Percentiles rank a stretch among this genome's conserved stretches.
These are phyloP conservation scores for Euphorbia corollata DNA, from an alignment of 441 rosid genomes.

Conservation along the genomic window DNA sequence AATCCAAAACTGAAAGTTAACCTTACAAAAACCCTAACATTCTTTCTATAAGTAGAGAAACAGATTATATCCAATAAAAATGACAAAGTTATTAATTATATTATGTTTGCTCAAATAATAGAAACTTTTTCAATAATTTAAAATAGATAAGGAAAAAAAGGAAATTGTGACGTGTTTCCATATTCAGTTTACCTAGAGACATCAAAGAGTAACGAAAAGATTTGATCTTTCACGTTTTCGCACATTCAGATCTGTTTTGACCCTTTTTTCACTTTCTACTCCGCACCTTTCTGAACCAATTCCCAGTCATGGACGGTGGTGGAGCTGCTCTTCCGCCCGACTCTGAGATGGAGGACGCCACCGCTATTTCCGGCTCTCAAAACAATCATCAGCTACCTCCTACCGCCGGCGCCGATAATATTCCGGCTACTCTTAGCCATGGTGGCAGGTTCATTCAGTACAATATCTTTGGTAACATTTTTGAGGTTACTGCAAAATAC, in stretches of 20 bases:
- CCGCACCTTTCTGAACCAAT: neutral
- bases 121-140: too few relatives aligned
- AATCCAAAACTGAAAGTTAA: too few relatives aligned
- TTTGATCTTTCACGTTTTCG: neutral
- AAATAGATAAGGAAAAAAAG: too few relatives aligned
- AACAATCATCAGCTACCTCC: conserved; percentile 20
- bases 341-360: conserved; percentile 58
- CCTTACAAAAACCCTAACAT: too few relatives aligned
- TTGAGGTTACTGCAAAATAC: conserved; percentile 90
- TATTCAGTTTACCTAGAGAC: too few relatives aligned
- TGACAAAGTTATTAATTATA: too few relatives aligned
- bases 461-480: conserved; percentile 81
- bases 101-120: too few relatives aligned
- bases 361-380: conserved; percentile 19
- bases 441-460: conserved; percentile 90
- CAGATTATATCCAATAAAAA: too few relatives aligned
- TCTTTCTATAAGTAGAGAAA: too few relatives aligned
- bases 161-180: too few relatives aligned
- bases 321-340: conserved; percentile 35
- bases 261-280: neutral
- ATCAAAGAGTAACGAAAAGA: neutral
- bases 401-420: conserved; percentile 45
- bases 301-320: conserved; percentile 40
- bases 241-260: neutral
- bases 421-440: conserved; percentile 75